A percentile compares a stretch with the other conserved stretches of the same genome.
phyloP scores from a whole-genome alignment of 2,329 filamentous ascomycete genomes.

The Cordyceps cicadae region DNA sequence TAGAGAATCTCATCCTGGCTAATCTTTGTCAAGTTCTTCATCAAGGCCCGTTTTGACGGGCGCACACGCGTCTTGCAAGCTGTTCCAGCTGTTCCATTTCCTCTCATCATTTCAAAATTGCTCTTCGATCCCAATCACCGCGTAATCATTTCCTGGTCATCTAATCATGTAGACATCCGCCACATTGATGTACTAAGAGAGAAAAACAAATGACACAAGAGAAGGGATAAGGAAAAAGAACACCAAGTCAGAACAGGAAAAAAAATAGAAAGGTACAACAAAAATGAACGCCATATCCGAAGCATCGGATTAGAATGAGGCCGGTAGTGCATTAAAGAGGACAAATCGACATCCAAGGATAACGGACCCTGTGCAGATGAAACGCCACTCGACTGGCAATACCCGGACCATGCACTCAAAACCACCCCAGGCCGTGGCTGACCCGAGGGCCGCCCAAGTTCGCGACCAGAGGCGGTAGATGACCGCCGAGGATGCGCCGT shows the following conservation, averaged over 20 bases:
- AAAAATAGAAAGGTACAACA: neutral
- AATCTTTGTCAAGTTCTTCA: neutral
- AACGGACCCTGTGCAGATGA: neutral
- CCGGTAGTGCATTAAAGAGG: neutral
- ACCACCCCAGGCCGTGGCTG: conserved; percentile 7
- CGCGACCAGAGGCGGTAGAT: neutral
- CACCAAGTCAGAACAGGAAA: neutral
- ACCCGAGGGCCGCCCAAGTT: neutral
- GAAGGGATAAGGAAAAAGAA: neutral
- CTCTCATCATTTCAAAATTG: neutral
- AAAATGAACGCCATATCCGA: no score
- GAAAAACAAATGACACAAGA: neutral
- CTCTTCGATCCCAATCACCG: neutral
- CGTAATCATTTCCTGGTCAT: neutral
- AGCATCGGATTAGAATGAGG: neutral
- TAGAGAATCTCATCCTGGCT: no score
- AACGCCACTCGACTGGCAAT: neutral
- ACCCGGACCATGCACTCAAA: neutral
- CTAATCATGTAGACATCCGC: neutral
- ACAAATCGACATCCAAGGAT: neutral
- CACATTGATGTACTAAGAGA: neutral
- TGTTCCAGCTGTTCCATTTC: neutral
- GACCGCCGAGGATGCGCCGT: neutral
- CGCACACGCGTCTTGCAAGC: neutral
- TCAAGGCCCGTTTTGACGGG: neutral